Evolutionary conservation across 306 rosid genomes (phyloP), one percentile per base, ranked within the genome.

Genomic region (Vigna radiata): DNA sequence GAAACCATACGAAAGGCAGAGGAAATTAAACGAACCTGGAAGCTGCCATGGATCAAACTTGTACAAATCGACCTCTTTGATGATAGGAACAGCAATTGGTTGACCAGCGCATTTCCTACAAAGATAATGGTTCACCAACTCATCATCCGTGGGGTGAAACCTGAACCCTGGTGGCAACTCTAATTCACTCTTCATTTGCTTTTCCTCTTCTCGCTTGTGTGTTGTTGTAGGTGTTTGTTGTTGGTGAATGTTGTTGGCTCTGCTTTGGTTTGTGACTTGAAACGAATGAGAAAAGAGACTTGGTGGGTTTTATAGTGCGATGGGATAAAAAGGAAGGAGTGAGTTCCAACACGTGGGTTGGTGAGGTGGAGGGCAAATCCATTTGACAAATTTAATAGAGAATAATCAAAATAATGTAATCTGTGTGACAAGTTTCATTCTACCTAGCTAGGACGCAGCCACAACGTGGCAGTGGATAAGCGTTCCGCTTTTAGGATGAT

Each of bases 21-120:
- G 7, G 18, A 23, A 43, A 67, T 37, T n/a, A 27, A 47, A n/a
- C 60, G 41, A 82, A 95, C 98, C 96, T 31, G 97, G 97, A 43
- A 95, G 91, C 18, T 90, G 88, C 99, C 99, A 95, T n/a, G 99
- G 97, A 74, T 95, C 93, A 33, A 85, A 92, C 50, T 95, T 95
- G 78, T 95, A 95, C 33, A 95, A 90, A 78, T 95, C 97, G 75
- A 95, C 78, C 62, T 95, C 99, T 58, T 69, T 90, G 89, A 95
- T 86, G 39, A 95, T 84, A 4, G 97, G 94, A 79, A 76, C 93
- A 3, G 90, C 76, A 8, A 95, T 77, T 5, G 95, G 79, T 41
- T 87, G 90, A 1, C 89, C 36, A 6, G 97, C 84, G 41, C 97
- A 92, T 84, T 92, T 95, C 56, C 83, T 81, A 56, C 89, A 83